A percentile compares a stretch with the other conserved stretches of the same genome.
These are phyloP conservation scores for Auxenochlorella protothecoides DNA, from an alignment of 139 green algal genomes.

Conservation along the genomic window DNA sequence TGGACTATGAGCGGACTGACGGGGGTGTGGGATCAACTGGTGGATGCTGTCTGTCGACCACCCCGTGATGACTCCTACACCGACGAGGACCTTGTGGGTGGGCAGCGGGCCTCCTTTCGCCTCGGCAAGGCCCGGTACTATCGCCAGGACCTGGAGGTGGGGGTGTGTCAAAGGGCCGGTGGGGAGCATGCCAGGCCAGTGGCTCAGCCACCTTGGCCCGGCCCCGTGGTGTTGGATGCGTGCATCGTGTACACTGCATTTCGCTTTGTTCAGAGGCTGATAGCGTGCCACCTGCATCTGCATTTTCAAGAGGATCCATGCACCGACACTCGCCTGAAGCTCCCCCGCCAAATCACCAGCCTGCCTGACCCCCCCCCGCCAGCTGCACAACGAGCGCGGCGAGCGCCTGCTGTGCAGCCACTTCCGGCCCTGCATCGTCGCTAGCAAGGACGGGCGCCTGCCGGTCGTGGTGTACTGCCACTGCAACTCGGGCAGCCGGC, in stretches of 20 bases:
- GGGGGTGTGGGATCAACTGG: conserved; percentile 62
- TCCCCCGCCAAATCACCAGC: neutral
- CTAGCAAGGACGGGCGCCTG: conserved; percentile 26
- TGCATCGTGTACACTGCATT: too few relatives aligned
- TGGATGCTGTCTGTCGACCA: conserved; percentile 71
- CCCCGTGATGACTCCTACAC: conserved; percentile 54
- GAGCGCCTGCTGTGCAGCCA: conserved; percentile 64
- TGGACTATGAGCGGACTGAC: neutral
- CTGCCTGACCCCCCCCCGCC: neutral
- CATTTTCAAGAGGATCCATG: too few relatives aligned
- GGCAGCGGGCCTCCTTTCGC: conserved; percentile 27
- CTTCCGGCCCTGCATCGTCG: conserved; percentile 38
- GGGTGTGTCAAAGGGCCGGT: neutral
- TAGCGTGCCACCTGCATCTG: too few relatives aligned
- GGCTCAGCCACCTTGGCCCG: too few relatives aligned
- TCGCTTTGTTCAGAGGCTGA: too few relatives aligned
- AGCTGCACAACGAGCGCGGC: conserved; percentile 55
- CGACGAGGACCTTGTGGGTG: conserved; percentile 47
- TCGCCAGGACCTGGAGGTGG: conserved; percentile 44
- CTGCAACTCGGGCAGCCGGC: conserved; percentile 76
- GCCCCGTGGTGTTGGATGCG: too few relatives aligned
- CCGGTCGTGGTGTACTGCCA: conserved; percentile 81
- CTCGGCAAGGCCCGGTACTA: conserved; percentile 28
- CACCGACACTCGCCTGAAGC: too few relatives aligned
- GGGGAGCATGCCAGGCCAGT: too few relatives aligned